Evolutionary conservation across 345 rosid species (phyloP).

Genomic region (Populus ilicifolia): DNA sequence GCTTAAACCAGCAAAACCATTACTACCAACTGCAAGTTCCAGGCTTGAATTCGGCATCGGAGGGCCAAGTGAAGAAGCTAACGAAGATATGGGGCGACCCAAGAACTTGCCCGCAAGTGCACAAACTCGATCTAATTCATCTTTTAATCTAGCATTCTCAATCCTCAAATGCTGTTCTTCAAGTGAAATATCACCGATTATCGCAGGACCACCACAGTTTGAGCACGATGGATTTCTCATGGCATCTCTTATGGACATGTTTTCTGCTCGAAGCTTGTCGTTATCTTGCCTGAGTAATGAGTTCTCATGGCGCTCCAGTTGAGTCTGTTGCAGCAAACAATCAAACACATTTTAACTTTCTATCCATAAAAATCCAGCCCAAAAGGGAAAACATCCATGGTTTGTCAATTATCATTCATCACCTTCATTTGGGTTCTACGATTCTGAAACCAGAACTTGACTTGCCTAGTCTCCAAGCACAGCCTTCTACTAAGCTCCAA

Average conservation of each 20-base stretch:
- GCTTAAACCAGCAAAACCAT: conserved; percentile 47
- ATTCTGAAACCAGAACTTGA: conserved; percentile 97
- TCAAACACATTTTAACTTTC: neutral
- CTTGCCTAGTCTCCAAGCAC: conserved; percentile 81
- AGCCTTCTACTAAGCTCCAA: conserved; percentile 75
- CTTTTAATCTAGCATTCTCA: conserved; percentile 80
- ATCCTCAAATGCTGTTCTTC: conserved; percentile 88
- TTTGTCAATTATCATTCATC: neutral
- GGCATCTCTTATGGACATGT: conserved; percentile 84
- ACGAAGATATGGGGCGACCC: conserved; percentile 65
- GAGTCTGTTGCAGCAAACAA: conserved; percentile 48
- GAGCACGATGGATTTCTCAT: conserved; percentile 87
- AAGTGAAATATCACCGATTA: conserved; percentile 68
- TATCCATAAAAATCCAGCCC: neutral
- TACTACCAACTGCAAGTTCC: conserved; percentile 77
- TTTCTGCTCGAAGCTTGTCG: conserved; percentile 83
- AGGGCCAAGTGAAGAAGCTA: conserved; percentile 35
- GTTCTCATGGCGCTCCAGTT: conserved; percentile 88
- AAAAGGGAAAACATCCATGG: neutral
- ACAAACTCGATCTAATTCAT: conserved; percentile 80
- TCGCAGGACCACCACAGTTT: conserved; percentile 88
- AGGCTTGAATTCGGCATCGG: conserved; percentile 64
- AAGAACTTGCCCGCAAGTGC: conserved; percentile 85
- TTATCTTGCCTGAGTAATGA: conserved; percentile 74
- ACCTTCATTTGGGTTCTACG: conserved; percentile 99